Evolutionary conservation across 495 filamentous ascomycete genomes (phyloP), one percentile per base, ranked within the genome.

Genomic region (Penicillium tannophilum): DNA sequence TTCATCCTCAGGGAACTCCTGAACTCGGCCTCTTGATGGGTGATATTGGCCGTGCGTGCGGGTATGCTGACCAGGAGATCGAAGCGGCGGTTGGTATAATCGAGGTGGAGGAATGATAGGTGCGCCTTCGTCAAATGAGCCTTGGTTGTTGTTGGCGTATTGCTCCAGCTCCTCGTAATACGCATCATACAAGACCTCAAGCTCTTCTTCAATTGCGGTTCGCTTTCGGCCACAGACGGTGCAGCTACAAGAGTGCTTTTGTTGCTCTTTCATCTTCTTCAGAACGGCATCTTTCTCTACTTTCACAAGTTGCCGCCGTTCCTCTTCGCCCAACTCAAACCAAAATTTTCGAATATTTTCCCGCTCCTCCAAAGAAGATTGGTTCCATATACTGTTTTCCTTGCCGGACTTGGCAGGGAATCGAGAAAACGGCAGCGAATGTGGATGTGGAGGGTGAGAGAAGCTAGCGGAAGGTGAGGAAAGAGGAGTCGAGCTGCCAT

Each of bases 221-320:
- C 94, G 86, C 75, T 98, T 99, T 61, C 94, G 85, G 51, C 94
- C 94, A 77, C 94, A 99, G 41, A 98, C 93, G 6, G 90, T 96
- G 66, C 94, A 99, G 68, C 92, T 97, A 76, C 94, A 99, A 4
- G 94, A 98, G 69, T 98, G 94, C 74, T 97, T 98, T 72, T 99
- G 94, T 75, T 99, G 94, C 72, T 99, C 95, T 77, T 99, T 98
- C 94, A 99, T 99, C 77, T 99, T 99, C 63, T 90, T 90, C 52
- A 99, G 75, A 1, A 99, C 94, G 6, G 95, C 94, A 75, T 98
- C 92, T 70, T 99, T 99, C 75, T 99, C 94, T 11, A 99, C 92
- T 72, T 96, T 97, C 61, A 99, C 93, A 41, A 99, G 78, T 5
- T 90, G 91, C 60, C 93, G 91, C 52, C 94, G 87, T 58, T 99